A percentile compares a stretch with the other conserved stretches of the same genome.
Conservation (phyloP, 2,329 filamentous ascomycete species). For the Diaporthe aspalathi region DNA sequence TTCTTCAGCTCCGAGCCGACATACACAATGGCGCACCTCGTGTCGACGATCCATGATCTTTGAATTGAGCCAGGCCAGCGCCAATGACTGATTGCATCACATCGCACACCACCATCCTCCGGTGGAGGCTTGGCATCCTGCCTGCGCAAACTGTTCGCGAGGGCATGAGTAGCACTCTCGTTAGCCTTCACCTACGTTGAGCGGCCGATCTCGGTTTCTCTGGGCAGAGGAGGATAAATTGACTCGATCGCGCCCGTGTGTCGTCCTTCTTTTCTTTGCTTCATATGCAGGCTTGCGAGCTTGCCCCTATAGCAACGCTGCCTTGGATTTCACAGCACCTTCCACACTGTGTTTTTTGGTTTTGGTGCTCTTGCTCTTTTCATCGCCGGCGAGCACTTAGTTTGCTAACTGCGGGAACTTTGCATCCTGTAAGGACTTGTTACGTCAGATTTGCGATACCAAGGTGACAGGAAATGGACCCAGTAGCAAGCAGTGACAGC, state of each 20-base stretch:
- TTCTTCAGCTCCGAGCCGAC: neutral
- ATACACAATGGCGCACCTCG: neutral
- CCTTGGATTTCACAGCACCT: too few species aligned
- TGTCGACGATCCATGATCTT: neutral
- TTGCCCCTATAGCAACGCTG: too few species aligned
- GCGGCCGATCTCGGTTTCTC: neutral
- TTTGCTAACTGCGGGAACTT: too few species aligned
- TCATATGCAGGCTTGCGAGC: too few species aligned
- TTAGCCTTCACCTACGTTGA: neutral
- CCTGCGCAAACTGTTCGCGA: neutral
- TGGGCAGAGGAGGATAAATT: neutral
- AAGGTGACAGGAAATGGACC: neutral
- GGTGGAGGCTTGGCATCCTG: neutral
- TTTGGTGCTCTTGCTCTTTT: too few species aligned
- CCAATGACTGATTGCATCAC: neutral
- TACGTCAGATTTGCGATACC: neutral
- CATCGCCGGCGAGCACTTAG: too few species aligned
- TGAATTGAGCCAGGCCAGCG: neutral
- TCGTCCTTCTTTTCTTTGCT: neutral
- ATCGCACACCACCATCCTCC: neutral
- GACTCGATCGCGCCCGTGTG: neutral
- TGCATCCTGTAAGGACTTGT: neutral
- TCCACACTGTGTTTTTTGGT: too few species aligned
- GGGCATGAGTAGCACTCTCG: neutral
- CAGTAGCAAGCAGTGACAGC: neutral